These are phyloP conservation scores for Ambrosia hybrid DNA, from an alignment of 140 eudicot genomes.

Conservation along the genomic window DNA sequence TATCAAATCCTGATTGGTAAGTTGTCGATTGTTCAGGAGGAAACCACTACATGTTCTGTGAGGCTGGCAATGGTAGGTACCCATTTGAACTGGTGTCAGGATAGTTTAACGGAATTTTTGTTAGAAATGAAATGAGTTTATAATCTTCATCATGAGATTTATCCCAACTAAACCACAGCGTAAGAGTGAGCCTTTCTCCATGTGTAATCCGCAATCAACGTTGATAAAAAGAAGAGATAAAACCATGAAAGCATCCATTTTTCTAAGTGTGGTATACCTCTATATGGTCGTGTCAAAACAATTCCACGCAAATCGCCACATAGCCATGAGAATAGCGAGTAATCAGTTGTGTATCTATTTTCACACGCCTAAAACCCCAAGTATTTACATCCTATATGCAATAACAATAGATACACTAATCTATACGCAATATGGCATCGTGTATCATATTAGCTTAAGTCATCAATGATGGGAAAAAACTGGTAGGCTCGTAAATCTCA, in stretches of 20 bases:
- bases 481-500: not conserved
- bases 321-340: not conserved
- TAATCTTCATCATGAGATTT: no score
- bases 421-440: not conserved
- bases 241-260: not conserved
- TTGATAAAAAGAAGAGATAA: not conserved
- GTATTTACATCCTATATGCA: not conserved
- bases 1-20: no score
- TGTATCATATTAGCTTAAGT: not conserved
- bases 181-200: slow-evolving; percentile 90
- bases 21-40: no score
- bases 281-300: slow-evolving; percentile 1
- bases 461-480: not conserved
- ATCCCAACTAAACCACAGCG: slow-evolving; percentile 24
- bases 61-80: no score
- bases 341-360: not conserved
- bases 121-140: no score
- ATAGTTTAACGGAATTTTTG: no score
- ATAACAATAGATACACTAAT: no score
- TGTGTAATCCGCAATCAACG: slow-evolving; percentile 54
- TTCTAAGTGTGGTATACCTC: not conserved
- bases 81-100: no score
- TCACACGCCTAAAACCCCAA: not conserved
- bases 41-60: no score
- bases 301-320: not conserved